Conservation (phyloP, 306 rosid genomes). For the Hippophae rhamnoides region DNA sequence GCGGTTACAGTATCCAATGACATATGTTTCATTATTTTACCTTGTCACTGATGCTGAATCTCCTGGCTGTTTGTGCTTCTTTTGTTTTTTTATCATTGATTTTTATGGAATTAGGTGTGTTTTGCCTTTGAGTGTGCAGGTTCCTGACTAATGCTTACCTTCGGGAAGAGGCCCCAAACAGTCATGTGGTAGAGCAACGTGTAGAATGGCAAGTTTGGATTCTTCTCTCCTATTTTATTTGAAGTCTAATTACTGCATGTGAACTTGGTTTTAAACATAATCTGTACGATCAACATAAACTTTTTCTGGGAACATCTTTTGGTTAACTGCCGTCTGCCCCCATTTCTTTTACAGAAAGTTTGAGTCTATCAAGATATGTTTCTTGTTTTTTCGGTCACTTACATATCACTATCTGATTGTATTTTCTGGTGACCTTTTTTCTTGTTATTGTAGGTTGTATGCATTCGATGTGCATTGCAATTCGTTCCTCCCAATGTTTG, state of each 20-base stretch:
- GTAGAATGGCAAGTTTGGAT: constrained; percentile 74
- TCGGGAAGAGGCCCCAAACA: constrained; percentile 95
- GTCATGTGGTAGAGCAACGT: constrained; percentile 98
- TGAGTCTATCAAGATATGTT: background rate
- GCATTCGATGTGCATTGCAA: constrained; percentile 99
- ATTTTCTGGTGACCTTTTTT: constrained; percentile 13
- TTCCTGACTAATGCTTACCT: constrained; percentile 83
- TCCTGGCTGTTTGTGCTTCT: background rate
- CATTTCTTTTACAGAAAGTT: background rate
- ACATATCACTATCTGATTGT: background rate
- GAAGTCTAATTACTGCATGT: background rate
- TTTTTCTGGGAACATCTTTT: background rate
- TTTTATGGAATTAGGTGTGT: background rate
- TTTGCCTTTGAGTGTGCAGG: constrained; percentile 38
- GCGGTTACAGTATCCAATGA: background rate
- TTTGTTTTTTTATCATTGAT: too few species aligned
- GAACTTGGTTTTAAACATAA: background rate
- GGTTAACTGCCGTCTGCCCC: background rate
- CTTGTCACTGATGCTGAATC: background rate
- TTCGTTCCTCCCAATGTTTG: constrained; percentile 98
- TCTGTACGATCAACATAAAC: background rate
- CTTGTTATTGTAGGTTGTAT: constrained; percentile 60
- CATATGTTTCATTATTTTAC: background rate
- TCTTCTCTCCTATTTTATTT: constrained; percentile 10
- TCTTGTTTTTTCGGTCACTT: background rate